phyloP scores from a whole-genome alignment of 2,329 filamentous ascomycete species.

The Tolypocladium pustulatum region DNA sequence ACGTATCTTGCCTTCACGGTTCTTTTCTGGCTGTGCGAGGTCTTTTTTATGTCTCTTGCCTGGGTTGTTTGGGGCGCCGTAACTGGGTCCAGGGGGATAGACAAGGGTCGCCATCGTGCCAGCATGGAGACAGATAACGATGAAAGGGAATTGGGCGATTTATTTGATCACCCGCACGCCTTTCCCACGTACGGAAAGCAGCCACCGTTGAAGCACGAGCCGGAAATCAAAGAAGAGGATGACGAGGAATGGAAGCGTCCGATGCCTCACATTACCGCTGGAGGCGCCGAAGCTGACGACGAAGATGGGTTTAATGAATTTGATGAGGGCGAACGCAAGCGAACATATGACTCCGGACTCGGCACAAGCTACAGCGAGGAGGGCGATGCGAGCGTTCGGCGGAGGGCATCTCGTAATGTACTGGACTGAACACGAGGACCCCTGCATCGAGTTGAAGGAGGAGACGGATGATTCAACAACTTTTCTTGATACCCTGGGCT shows the following conservation, averaged over 20 bases:
- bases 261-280: slow-evolving; percentile 22
- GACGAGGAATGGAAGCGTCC: slow-evolving; percentile 12
- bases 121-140: slow-evolving; percentile 11
- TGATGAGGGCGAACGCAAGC: slow-evolving; percentile 15
- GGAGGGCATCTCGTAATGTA: slow-evolving; percentile 16
- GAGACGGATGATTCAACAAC: neutral
- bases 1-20: slow-evolving; percentile 59
- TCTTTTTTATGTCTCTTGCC: slow-evolving; percentile 52
- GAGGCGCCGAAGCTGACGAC: slow-evolving; percentile 34
- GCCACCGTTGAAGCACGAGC: slow-evolving; percentile 28
- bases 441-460: neutral
- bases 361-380: slow-evolving; percentile 43
- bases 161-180: slow-evolving; percentile 31
- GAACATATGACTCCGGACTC: slow-evolving; percentile 34
- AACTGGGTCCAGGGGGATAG: slow-evolving; percentile 8
- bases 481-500: neutral
- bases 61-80: slow-evolving; percentile 48
- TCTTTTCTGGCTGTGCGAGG: slow-evolving; percentile 68
- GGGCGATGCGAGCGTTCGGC: slow-evolving; percentile 19
- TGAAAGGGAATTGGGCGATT: slow-evolving; percentile 16
- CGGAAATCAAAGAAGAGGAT: slow-evolving; percentile 23
- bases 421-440: neutral
- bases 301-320: slow-evolving; percentile 30
- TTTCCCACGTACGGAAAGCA: slow-evolving; percentile 33
- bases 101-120: slow-evolving; percentile 3